Evolutionary conservation across 2,329 filamentous ascomycete genomes (phyloP).

Genomic region (Blastomyces percursus): DNA sequence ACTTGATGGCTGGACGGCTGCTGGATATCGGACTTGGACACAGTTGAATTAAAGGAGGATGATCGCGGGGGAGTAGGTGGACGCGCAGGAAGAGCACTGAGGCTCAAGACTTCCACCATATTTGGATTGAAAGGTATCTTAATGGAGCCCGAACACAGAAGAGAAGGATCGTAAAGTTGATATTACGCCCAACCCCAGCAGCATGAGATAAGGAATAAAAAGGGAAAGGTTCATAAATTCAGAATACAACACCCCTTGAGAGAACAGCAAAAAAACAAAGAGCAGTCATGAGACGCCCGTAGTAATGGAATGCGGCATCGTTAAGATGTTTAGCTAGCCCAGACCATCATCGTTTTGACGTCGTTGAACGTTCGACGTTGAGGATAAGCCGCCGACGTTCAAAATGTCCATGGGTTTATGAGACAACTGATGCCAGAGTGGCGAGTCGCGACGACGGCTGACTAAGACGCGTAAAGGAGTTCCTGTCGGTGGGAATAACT

Average conservation of each 20-base stretch:
- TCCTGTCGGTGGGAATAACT: too few species aligned
- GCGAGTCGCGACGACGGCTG: background rate
- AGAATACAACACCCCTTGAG: constrained; percentile 5
- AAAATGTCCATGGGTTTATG: too few species aligned
- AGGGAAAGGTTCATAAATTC: background rate
- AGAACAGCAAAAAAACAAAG: background rate
- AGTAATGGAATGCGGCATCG: background rate
- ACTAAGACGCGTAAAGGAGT: background rate
- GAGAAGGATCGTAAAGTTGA: background rate
- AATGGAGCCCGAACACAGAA: background rate
- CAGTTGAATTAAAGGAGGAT: constrained; percentile 19
- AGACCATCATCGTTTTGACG: background rate
- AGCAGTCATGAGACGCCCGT: background rate
- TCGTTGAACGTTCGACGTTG: background rate
- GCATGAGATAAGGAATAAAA: constrained; percentile 6
- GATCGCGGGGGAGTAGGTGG: constrained; percentile 47
- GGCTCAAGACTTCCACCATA: constrained; percentile 36
- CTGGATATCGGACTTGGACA: constrained; percentile 11
- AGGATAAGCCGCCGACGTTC: background rate
- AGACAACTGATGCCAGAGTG: background rate
- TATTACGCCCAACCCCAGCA: constrained; percentile 9
- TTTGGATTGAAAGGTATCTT: constrained; percentile 17
- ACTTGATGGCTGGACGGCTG: background rate
- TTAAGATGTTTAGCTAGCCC: background rate
- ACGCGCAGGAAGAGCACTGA: constrained; percentile 36